phyloP scores from a whole-genome alignment of 768 basidiomycete genomes.

The Serendipita sp. region DNA sequence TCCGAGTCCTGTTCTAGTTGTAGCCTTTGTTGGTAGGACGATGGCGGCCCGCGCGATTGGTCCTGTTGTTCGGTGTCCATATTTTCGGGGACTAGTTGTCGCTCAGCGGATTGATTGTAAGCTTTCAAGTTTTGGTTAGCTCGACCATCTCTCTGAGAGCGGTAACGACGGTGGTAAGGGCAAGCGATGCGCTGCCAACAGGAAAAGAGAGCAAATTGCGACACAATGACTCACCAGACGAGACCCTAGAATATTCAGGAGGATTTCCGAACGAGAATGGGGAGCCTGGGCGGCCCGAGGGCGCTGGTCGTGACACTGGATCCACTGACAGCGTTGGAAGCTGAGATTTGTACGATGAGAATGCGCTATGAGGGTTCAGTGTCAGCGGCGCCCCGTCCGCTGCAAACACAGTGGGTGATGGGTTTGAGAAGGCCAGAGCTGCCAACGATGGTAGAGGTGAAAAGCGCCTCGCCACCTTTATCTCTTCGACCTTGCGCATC shows the following conservation, averaged over 20 bases:
- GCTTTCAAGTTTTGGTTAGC: background rate
- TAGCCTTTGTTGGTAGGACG: slow-evolving; percentile 12
- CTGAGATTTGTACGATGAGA: background rate
- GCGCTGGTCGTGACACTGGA: background rate
- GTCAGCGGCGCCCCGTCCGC: background rate
- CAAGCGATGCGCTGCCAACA: background rate
- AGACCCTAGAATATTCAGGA: background rate
- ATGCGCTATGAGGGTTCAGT: background rate
- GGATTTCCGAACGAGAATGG: slow-evolving; percentile 5
- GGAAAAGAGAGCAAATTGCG: background rate
- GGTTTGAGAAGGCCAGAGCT: background rate
- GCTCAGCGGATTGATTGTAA: background rate
- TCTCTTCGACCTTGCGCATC: too few relatives aligned
- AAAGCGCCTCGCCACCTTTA: too few relatives aligned
- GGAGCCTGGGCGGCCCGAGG: slow-evolving; percentile 3
- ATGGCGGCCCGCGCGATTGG: slow-evolving; percentile 13
- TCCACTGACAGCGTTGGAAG: background rate
- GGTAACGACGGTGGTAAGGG: background rate
- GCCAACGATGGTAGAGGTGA: background rate
- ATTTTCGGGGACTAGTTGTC: slow-evolving; percentile 15
- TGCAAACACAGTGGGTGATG: background rate
- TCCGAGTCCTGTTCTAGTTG: slow-evolving; percentile 17
- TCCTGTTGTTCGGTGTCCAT: slow-evolving; percentile 26
- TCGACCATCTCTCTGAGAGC: background rate
- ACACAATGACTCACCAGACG: background rate